Percentiles rank a stretch among this genome's conserved stretches.
phyloP scores from a whole-genome alignment of 129 eudicot genomes.

The Artemisia tridentata region DNA sequence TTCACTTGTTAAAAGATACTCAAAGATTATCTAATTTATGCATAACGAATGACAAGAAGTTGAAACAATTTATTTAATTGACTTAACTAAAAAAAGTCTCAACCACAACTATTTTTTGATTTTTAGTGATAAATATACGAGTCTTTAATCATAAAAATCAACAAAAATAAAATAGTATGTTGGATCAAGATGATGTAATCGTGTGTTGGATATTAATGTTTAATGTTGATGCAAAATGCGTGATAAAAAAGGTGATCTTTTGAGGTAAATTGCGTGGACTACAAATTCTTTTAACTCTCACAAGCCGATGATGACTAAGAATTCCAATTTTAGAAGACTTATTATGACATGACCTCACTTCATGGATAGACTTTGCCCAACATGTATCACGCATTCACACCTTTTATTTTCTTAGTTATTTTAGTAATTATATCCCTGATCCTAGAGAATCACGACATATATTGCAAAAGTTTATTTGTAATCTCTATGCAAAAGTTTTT shows the following conservation, averaged over 20 bases:
- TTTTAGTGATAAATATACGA: too few relatives aligned
- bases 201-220: constrained; percentile 16
- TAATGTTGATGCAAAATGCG: constrained; percentile 5
- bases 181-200: neutral
- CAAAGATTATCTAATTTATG: too few relatives aligned
- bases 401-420: neutral
- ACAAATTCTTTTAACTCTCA: constrained; percentile 21
- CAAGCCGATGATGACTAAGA: constrained; percentile 35
- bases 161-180: neutral
- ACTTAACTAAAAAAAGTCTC: too few relatives aligned
- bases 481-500: too few relatives aligned
- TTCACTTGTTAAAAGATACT: too few relatives aligned
- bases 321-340: constrained; percentile 25
- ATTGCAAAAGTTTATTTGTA: too few relatives aligned
- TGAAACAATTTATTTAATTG: too few relatives aligned
- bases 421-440: neutral
- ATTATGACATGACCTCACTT: constrained; percentile 37
- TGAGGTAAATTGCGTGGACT: constrained; percentile 23
- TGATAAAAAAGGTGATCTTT: constrained; percentile 5
- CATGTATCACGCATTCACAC: constrained; percentile 11
- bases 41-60: too few relatives aligned
- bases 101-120: too few relatives aligned
- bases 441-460: neutral
- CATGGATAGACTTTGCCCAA: constrained; percentile 37
- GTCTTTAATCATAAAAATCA: too few relatives aligned